Percentiles rank a stretch among this genome's conserved stretches.
Conservation (phyloP, 305 asterid species). For the Andrographis paniculata region DNA sequence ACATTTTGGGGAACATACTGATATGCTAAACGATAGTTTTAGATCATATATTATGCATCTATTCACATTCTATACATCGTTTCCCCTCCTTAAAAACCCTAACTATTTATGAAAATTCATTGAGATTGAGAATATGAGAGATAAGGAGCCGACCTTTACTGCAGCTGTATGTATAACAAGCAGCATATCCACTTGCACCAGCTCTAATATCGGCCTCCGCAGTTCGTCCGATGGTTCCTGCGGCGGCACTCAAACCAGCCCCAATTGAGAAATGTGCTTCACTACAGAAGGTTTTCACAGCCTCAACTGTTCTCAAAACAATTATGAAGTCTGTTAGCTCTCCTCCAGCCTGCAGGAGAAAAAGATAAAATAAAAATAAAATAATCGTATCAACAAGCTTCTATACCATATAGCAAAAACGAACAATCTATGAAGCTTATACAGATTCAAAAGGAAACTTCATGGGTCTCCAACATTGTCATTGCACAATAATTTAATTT, state of each 20-base stretch:
- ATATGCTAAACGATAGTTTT: too few relatives aligned
- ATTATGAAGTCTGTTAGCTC: slow-evolving; percentile 88
- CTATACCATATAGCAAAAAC: neutral
- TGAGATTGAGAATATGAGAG: slow-evolving; percentile 7
- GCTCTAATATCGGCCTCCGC: slow-evolving; percentile 94
- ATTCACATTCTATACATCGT: too few relatives aligned
- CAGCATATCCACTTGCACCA: slow-evolving; percentile 54
- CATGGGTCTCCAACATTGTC: neutral
- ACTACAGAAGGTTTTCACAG: slow-evolving; percentile 68
- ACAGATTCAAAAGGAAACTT: neutral
- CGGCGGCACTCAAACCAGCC: slow-evolving; percentile 88
- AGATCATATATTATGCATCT: too few relatives aligned
- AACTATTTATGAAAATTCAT: neutral
- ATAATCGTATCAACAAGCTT: neutral
- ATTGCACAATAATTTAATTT: slow-evolving; percentile 1
- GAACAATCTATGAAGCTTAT: neutral
- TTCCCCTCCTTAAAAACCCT: too few relatives aligned
- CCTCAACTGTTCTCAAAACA: slow-evolving; percentile 70
- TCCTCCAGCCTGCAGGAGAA: slow-evolving; percentile 81
- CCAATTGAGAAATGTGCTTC: slow-evolving; percentile 76
- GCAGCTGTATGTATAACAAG: slow-evolving; percentile 92
- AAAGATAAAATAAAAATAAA: neutral
- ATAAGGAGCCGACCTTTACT: slow-evolving; percentile 65
- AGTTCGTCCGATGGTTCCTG: slow-evolving; percentile 78
- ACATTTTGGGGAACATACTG: too few relatives aligned